A percentile compares a stretch with the other conserved stretches of the same genome.
These are phyloP conservation scores for Fusarium subtropicale DNA, from an alignment of 2,329 filamentous ascomycete genomes.

Conservation along the genomic window DNA sequence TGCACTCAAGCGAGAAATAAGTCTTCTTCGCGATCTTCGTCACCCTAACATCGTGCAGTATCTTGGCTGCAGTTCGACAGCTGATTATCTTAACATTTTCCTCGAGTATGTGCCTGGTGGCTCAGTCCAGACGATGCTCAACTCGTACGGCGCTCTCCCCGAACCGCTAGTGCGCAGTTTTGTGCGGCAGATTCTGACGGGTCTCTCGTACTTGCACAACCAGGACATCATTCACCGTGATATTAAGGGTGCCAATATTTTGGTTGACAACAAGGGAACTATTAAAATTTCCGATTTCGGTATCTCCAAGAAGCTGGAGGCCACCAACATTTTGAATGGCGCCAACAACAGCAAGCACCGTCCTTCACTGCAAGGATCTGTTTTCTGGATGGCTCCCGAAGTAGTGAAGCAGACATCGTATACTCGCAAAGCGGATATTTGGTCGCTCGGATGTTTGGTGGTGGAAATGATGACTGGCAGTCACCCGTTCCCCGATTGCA, in stretches of 20 bases:
- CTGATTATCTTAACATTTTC: slow-evolving; percentile 98
- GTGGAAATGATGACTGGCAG: slow-evolving; percentile 99
- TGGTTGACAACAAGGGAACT: slow-evolving; percentile 98
- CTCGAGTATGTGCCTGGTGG: slow-evolving; percentile 98
- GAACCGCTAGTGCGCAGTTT: slow-evolving; percentile 97
- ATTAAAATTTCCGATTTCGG: slow-evolving; percentile 99
- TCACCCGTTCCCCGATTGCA: slow-evolving; percentile 96
- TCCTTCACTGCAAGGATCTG: slow-evolving; percentile 91
- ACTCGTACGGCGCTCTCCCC: slow-evolving; percentile 94
- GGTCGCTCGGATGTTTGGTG: slow-evolving; percentile 95
- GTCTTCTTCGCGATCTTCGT: slow-evolving; percentile 89
- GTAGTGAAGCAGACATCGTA: slow-evolving; percentile 98
- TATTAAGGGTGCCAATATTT: slow-evolving; percentile 98
- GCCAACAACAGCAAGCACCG: slow-evolving; percentile 75
- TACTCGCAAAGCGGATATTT: slow-evolving; percentile 98
- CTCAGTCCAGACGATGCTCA: slow-evolving; percentile 97
- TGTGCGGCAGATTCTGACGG: slow-evolving; percentile 92
- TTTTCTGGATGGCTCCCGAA: slow-evolving; percentile 99
- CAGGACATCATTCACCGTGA: slow-evolving; percentile 98
- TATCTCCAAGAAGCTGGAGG: slow-evolving; percentile 97
- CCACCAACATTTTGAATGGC: slow-evolving; percentile 81
- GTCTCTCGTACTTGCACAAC: slow-evolving; percentile 92
- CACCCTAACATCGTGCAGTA: slow-evolving; percentile 99
- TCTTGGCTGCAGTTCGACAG: slow-evolving; percentile 91
- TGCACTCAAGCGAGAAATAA: slow-evolving; percentile 95